Percentiles rank a stretch among this genome's conserved stretches.
Evolutionary conservation across 257 asterid species (phyloP).

Genomic region (Misopates orontium): DNA sequence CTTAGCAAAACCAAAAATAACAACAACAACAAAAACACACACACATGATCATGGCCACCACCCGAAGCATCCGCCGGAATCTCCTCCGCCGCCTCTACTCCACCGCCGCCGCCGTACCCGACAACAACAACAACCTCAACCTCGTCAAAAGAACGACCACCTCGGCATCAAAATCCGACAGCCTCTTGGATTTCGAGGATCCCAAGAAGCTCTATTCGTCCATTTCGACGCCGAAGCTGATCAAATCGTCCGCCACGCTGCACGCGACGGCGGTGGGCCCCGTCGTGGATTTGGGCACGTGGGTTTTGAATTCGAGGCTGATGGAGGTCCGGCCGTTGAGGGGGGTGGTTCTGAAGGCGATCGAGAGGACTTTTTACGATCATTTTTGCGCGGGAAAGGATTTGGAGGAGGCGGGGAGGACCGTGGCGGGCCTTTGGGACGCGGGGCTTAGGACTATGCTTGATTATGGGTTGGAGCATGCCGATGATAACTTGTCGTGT

Average conservation of each 20-base stretch:
- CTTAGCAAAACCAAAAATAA: no score
- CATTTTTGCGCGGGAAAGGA: slow-evolving; percentile 83
- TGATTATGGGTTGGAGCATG: slow-evolving; percentile 85
- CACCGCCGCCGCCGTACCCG: not conserved
- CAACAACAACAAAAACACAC: no score
- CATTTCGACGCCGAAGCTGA: slow-evolving; percentile 44
- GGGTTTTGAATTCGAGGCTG: slow-evolving; percentile 53
- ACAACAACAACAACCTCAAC: not conserved
- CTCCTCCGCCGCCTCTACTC: slow-evolving; percentile 23
- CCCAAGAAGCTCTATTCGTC: slow-evolving; percentile 43
- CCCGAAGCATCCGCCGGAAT: slow-evolving; percentile 20
- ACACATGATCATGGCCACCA: slow-evolving; percentile 35
- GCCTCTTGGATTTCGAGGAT: slow-evolving; percentile 36
- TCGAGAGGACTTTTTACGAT: slow-evolving; percentile 52
- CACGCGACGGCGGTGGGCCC: slow-evolving; percentile 44
- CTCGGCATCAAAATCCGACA: not conserved
- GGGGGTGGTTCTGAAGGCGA: slow-evolving; percentile 32
- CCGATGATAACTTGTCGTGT: slow-evolving; percentile 53
- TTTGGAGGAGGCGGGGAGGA: slow-evolving; percentile 41
- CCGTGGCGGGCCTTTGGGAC: slow-evolving; percentile 43
- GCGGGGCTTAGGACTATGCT: slow-evolving; percentile 67
- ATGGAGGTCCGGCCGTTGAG: slow-evolving; percentile 40
- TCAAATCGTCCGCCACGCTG: slow-evolving; percentile 48
- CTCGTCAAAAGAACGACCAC: not conserved
- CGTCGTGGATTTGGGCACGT: slow-evolving; percentile 50